Conservation (phyloP, 2,329 filamentous ascomycete species). For the Aspergillus costaricaensis region DNA sequence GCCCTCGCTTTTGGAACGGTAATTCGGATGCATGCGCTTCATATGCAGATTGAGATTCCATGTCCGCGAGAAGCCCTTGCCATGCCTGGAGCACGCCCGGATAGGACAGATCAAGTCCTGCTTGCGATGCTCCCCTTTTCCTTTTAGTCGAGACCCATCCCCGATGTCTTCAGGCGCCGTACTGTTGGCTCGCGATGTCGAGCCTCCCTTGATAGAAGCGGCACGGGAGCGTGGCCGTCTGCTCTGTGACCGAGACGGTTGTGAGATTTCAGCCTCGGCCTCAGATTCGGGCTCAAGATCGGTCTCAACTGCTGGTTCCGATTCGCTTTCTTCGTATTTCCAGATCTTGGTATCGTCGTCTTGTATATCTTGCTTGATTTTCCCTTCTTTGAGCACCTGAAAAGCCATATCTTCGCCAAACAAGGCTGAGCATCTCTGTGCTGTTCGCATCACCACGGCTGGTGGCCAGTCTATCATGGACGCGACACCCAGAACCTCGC, state of each 20-base stretch:
- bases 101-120: constrained; percentile 36
- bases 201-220: constrained; percentile 13
- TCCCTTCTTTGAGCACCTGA: constrained; percentile 54
- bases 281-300: background rate
- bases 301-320: constrained; percentile 13
- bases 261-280: constrained; percentile 2
- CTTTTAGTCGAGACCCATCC: constrained; percentile 9
- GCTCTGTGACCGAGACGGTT: constrained; percentile 5
- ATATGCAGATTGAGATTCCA: constrained; percentile 44
- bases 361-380: constrained; percentile 17
- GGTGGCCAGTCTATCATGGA: constrained; percentile 70
- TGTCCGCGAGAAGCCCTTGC: constrained; percentile 36
- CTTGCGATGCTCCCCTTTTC: constrained; percentile 32
- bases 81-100: constrained; percentile 30
- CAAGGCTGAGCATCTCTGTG: constrained; percentile 71
- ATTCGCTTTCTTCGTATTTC: constrained; percentile 39
- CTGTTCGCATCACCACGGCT: constrained; percentile 66
- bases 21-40: constrained; percentile 33
- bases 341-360: constrained; percentile 24
- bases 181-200: constrained; percentile 18
- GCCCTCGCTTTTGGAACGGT: constrained; percentile 12
- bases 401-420: constrained; percentile 74
- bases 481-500: constrained; percentile 77
- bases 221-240: constrained; percentile 12
- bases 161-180: constrained; percentile 11